Evolutionary conservation across 192 early-diverging fungal genomes (phyloP).

Genomic region (Backusella morwellensis): DNA sequence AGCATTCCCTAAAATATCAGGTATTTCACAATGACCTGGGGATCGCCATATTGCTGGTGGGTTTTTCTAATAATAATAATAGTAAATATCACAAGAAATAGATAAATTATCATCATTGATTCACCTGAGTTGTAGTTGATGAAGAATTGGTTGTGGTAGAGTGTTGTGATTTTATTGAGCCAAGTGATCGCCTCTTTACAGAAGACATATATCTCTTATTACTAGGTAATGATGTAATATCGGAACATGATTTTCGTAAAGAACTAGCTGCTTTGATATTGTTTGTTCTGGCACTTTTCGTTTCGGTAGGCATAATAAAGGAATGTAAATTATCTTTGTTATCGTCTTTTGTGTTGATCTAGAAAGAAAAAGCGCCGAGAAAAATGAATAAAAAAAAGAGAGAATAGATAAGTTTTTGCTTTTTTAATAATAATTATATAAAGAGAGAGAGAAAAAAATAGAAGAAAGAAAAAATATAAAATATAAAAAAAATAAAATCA

Average conservation of each 20-base stretch:
- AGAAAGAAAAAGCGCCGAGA: constrained; percentile 2
- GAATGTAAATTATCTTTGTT: background rate
- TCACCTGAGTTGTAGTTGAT: background rate
- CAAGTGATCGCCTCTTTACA: constrained; percentile 25
- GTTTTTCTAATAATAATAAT: background rate
- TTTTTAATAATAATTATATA: background rate
- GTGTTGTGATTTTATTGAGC: constrained; percentile 12
- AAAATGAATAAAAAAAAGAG: constrained; percentile 8
- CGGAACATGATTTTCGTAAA: constrained; percentile 27
- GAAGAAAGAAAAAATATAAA: background rate
- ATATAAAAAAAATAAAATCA: background rate
- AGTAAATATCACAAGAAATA: background rate
- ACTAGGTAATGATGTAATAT: constrained; percentile 11
- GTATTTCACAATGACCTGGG: constrained; percentile 18
- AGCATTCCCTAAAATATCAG: constrained; percentile 24
- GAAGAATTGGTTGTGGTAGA: background rate
- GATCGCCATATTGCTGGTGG: constrained; percentile 18
- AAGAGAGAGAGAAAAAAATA: background rate
- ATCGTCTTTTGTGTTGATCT: background rate
- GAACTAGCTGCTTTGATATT: background rate
- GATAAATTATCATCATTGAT: background rate
- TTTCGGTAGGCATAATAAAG: background rate
- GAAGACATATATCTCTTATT: background rate
- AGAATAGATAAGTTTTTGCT: background rate
- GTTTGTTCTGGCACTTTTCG: background rate